Conservation (phyloP, 2,329 filamentous ascomycete species). For the Xylogone sp. region DNA sequence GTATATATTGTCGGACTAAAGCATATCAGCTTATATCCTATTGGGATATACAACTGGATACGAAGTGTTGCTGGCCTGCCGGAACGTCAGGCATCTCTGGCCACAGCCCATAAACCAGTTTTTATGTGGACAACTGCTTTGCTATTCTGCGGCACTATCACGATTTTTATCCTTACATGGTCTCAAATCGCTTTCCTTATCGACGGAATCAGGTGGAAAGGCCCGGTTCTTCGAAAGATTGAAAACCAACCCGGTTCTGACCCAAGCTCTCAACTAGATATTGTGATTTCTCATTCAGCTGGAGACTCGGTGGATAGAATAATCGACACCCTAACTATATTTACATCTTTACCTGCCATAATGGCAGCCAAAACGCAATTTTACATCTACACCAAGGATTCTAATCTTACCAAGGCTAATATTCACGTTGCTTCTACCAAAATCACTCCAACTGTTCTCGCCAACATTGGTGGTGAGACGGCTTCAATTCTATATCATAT, state of each 20-base stretch:
- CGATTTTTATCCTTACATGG: background rate
- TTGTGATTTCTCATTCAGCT: slow-evolving; percentile 22
- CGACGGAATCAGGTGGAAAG: background rate
- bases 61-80: background rate
- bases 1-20: slow-evolving; percentile 19
- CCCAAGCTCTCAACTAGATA: slow-evolving; percentile 11
- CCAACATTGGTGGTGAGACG: slow-evolving; percentile 40
- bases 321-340: slow-evolving; percentile 12
- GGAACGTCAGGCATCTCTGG: background rate
- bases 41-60: slow-evolving; percentile 17
- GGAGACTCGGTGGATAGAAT: slow-evolving; percentile 17
- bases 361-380: slow-evolving; percentile 11
- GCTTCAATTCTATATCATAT: slow-evolving; percentile 45
- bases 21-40: slow-evolving; percentile 23
- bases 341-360: slow-evolving; percentile 11
- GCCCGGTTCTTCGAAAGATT: background rate
- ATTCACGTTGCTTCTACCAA: slow-evolving; percentile 4
- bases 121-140: background rate
- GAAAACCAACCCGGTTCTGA: background rate
- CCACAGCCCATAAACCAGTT: background rate
- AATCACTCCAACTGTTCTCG: slow-evolving; percentile 20
- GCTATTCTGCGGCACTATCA: background rate
- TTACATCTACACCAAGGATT: slow-evolving; percentile 25
- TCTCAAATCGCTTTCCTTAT: background rate
- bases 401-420: slow-evolving; percentile 2